Evolutionary conservation across 2,329 filamentous ascomycete genomes (phyloP), one percentile per base, ranked within the genome.

Genomic region (Sclerotinia nivalis): DNA sequence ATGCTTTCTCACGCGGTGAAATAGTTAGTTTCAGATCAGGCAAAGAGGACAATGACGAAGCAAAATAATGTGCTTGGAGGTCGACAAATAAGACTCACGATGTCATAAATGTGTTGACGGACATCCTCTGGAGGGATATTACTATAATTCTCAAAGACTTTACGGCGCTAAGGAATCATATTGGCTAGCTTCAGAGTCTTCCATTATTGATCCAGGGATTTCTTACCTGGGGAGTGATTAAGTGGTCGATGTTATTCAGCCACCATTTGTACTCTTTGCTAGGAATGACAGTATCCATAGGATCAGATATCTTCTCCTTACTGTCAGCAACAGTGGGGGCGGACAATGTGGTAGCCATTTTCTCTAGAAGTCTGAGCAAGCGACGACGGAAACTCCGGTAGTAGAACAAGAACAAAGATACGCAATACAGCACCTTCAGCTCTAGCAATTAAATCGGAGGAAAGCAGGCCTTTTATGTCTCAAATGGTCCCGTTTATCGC

Each of bases 1-100:
- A 73, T 49, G 70, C 72, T 61, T 69, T 68, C 8, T 72, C 70
- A 50, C 71, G 70, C 72, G 71, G 22, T 37, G 18, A 25, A 47
- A 49, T 6, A 4, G n/a, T 52, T 34, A 59, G 28, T 34, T 45
- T 37, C 4, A 2, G 1, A 6, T n/a, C 1, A 28, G 9, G 59
- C 9, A 58, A 18, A 47, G 15, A 9, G 10, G 13, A 12, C n/a
- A 9, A 2, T 28, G 34, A 40, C 2, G 10, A 45, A 34, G 31
- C 18, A 18, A 28, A 45, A 34, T 12, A 45, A 20, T 20, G 2
- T 45, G 47, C 0, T 25, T 59, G 6, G 37, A 40, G 12, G 3
- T 55, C 18, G 18, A 2, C 28, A 22, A 31, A 25, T 34, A 20
- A 9, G 25, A 34, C 66, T 64, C 49, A 69, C 66, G 22, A 64